A percentile compares a stretch with the other conserved stretches of the same genome.
Evolutionary conservation across 2,329 filamentous ascomycete genomes (phyloP).

Genomic region (Ascosphaera aggregata): DNA sequence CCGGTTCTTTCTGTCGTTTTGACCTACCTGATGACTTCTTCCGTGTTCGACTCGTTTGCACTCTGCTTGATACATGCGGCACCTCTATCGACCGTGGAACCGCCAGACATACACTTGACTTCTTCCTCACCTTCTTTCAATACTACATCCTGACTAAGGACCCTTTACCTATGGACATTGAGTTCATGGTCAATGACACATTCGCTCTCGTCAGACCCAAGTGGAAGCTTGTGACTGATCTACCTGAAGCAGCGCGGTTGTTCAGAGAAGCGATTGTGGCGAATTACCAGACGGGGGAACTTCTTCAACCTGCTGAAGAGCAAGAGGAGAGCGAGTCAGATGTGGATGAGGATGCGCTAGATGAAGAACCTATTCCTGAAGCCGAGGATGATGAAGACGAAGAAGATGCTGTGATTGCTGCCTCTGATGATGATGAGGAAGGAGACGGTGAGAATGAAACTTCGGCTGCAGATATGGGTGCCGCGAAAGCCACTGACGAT

Average conservation of each 20-base stretch:
- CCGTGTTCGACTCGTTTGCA: constrained; percentile 73
- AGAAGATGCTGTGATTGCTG: constrained; percentile 10
- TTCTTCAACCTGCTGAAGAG: constrained; percentile 49
- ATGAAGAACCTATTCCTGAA: constrained; percentile 33
- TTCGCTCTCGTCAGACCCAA: constrained; percentile 68
- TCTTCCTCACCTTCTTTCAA: constrained; percentile 91
- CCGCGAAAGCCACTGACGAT: constrained; percentile 19
- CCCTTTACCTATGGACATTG: constrained; percentile 81
- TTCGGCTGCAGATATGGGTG: constrained; percentile 1
- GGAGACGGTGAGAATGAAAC: constrained; percentile 2
- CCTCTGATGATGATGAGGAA: constrained; percentile 25
- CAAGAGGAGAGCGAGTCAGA: constrained; percentile 49
- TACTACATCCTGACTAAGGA: constrained; percentile 91
- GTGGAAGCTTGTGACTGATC: constrained; percentile 64
- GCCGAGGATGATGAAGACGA: constrained; percentile 34
- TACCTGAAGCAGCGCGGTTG: constrained; percentile 60
- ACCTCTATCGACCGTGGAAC: constrained; percentile 88
- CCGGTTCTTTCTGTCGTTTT: constrained; percentile 51
- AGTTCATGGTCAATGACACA: constrained; percentile 87
- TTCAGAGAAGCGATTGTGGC: constrained; percentile 78
- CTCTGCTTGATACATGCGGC: constrained; percentile 80
- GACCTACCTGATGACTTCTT: constrained; percentile 92
- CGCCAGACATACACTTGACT: constrained; percentile 92
- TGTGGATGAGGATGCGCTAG: constrained; percentile 33
- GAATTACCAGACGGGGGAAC: constrained; percentile 60